These are phyloP conservation scores for Globisporangium rhizosaccharum DNA, from an alignment of 352 stramenopile species.

Conservation along the genomic window DNA sequence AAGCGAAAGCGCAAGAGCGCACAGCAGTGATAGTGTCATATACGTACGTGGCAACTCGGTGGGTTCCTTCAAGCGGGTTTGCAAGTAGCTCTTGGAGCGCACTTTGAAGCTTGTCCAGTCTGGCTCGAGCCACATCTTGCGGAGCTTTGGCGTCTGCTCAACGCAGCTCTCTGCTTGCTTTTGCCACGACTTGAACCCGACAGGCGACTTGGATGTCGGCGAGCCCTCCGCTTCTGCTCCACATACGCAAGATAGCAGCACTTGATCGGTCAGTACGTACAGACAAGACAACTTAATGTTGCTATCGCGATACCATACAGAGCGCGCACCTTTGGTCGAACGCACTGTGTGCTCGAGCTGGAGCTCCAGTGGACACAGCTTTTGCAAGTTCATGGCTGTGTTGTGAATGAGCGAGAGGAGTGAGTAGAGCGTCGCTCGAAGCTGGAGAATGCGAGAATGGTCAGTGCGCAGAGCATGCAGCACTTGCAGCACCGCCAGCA, in stretches of 20 bases:
- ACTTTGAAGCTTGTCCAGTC: conserved; percentile 59
- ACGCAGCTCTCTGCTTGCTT: conserved; percentile 32
- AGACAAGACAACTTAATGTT: neutral
- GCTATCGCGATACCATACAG: neutral
- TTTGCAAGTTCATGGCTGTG: conserved; percentile 5
- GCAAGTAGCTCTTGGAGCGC: conserved; percentile 65
- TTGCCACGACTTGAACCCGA: conserved; percentile 40
- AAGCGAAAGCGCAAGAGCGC: neutral
- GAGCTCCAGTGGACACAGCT: conserved; percentile 11
- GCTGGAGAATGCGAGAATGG: neutral
- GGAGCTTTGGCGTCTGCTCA: conserved; percentile 36
- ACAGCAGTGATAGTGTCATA: neutral
- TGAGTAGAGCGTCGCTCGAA: neutral
- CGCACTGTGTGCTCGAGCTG: conserved; percentile 5
- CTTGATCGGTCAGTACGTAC: neutral
- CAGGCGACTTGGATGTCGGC: conserved; percentile 21
- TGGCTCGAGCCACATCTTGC: conserved; percentile 72
- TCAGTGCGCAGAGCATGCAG: too few relatives aligned
- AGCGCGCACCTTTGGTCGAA: conserved; percentile 6
- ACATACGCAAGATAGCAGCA: neutral
- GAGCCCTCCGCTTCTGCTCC: conserved; percentile 9
- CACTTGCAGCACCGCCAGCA: too few relatives aligned
- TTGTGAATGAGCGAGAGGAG: neutral
- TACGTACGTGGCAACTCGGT: conserved; percentile 52
- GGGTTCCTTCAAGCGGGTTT: conserved; percentile 53